Conservation (phyloP, 768 basidiomycete genomes). For the Lentinula aciculospora region DNA sequence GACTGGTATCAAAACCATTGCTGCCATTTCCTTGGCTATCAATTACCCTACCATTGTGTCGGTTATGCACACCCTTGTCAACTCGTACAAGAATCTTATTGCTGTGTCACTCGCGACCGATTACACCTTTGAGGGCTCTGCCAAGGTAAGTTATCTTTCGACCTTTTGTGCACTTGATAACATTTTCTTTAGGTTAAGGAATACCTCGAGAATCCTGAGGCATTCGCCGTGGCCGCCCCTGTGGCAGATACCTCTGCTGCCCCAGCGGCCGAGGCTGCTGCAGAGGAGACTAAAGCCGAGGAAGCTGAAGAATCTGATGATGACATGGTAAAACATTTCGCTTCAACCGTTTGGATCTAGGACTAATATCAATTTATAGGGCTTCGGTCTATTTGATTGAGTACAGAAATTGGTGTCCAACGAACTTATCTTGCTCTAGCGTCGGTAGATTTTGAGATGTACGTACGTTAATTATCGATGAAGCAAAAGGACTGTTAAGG, state of each 20-base stretch:
- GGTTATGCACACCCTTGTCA: conserved; percentile 91
- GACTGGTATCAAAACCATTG: conserved; percentile 91
- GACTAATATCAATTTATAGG: conserved; percentile 35
- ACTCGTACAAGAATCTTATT: conserved; percentile 98
- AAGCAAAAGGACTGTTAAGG: neutral
- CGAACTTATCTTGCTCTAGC: conserved; percentile 12
- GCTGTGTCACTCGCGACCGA: conserved; percentile 87
- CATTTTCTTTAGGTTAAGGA: conserved; percentile 71
- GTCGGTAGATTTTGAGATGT: neutral
- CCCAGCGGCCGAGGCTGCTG: conserved; percentile 50
- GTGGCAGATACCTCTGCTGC: conserved; percentile 50
- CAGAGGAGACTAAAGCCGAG: conserved; percentile 70
- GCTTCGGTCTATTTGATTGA: conserved; percentile 93
- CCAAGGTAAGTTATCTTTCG: conserved; percentile 62
- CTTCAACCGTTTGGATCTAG: neutral
- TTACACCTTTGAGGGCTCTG: conserved; percentile 89
- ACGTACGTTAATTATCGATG: neutral
- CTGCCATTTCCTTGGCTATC: conserved; percentile 91
- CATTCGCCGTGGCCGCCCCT: conserved; percentile 83
- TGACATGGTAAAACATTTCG: conserved; percentile 64
- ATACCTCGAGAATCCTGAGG: conserved; percentile 95
- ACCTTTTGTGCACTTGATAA: conserved; percentile 14
- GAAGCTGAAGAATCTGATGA: conserved; percentile 85
- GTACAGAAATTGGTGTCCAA: conserved; percentile 4
- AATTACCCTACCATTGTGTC: conserved; percentile 96